Percentiles rank a stretch among this genome's conserved stretches.
phyloP scores from a whole-genome alignment of 2,329 filamentous ascomycete species.

The Colletotrichum eleusines region DNA sequence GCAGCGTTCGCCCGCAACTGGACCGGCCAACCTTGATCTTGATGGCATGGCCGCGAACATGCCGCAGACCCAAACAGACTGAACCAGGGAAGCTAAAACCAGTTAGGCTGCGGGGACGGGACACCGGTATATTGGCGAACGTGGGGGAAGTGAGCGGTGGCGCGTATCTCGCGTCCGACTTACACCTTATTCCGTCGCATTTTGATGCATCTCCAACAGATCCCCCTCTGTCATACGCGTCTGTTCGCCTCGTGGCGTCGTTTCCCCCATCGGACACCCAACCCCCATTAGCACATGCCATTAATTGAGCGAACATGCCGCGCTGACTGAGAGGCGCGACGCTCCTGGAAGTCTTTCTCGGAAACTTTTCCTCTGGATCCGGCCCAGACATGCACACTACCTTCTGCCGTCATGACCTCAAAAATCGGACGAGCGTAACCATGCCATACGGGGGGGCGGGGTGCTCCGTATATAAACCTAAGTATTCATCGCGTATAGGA shows the following conservation, averaged over 20 bases:
- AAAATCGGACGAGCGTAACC: constrained; percentile 12
- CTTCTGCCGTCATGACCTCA: not conserved
- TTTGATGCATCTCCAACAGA: constrained; percentile 22
- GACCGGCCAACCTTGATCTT: constrained; percentile 15
- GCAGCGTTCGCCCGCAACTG: constrained; percentile 22
- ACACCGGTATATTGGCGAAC: constrained; percentile 47
- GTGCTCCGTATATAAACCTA: constrained; percentile 31
- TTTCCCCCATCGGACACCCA: constrained; percentile 14
- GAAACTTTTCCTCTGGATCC: constrained; percentile 9
- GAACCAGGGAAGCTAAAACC: not conserved
- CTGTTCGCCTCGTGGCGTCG: constrained; percentile 8
- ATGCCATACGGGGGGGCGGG: constrained; percentile 26
- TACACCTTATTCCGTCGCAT: constrained; percentile 38
- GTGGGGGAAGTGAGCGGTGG: constrained; percentile 49
- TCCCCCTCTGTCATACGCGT: constrained; percentile 21
- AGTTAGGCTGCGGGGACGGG: constrained; percentile 33
- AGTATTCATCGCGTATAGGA: constrained; percentile 4
- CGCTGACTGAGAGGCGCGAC: constrained; percentile 8
- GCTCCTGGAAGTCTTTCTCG: constrained; percentile 3
- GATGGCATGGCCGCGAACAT: constrained; percentile 31
- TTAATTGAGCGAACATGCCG: constrained; percentile 16
- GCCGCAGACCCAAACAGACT: constrained; percentile 4
- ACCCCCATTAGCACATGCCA: constrained; percentile 31
- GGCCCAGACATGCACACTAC: constrained; percentile 5
- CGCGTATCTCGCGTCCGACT: constrained; percentile 20